Evolutionary conservation across 495 filamentous ascomycete species (phyloP).

Genomic region (Aspergillus cristatus): DNA sequence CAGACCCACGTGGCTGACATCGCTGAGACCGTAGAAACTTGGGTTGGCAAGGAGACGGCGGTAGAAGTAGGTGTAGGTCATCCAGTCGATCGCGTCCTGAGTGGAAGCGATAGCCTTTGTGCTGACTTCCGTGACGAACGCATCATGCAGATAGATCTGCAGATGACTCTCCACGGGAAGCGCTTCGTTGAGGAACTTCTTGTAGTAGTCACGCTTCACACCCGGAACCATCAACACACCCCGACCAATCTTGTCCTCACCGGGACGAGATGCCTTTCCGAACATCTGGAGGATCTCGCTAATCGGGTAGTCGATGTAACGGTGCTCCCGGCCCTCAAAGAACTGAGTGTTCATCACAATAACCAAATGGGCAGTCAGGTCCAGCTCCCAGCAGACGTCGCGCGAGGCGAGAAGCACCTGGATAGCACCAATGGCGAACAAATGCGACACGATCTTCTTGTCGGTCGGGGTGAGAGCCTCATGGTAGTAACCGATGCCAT

Average conservation of each 20-base stretch:
- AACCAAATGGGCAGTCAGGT: slow-evolving; percentile 79
- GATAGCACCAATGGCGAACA: slow-evolving; percentile 85
- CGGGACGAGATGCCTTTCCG: slow-evolving; percentile 75
- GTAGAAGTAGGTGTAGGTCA: slow-evolving; percentile 98
- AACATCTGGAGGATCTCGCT: slow-evolving; percentile 99
- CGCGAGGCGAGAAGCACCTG: slow-evolving; percentile 89
- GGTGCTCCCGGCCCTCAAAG: slow-evolving; percentile 92
- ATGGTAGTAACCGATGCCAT: slow-evolving; percentile 96
- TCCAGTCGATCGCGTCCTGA: slow-evolving; percentile 97
- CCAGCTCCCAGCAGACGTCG: slow-evolving; percentile 94
- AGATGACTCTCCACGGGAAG: slow-evolving; percentile 92
- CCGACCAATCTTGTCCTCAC: slow-evolving; percentile 69
- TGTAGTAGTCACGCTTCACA: slow-evolving; percentile 94
- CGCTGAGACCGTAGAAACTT: slow-evolving; percentile 86
- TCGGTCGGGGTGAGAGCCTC: slow-evolving; percentile 83
- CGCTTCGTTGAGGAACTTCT: slow-evolving; percentile 96
- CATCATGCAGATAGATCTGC: slow-evolving; percentile 83
- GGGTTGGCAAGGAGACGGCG: slow-evolving; percentile 93
- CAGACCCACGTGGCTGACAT: slow-evolving; percentile 84
- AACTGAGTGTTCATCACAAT: slow-evolving; percentile 99
- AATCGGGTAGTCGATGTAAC: slow-evolving; percentile 94
- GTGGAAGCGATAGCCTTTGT: slow-evolving; percentile 87
- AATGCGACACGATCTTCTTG: slow-evolving; percentile 85
- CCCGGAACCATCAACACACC: slow-evolving; percentile 92
- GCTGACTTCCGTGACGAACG: slow-evolving; percentile 93